phyloP scores from a whole-genome alignment of 352 stramenopile species.

The Aphanomyces astaci region DNA sequence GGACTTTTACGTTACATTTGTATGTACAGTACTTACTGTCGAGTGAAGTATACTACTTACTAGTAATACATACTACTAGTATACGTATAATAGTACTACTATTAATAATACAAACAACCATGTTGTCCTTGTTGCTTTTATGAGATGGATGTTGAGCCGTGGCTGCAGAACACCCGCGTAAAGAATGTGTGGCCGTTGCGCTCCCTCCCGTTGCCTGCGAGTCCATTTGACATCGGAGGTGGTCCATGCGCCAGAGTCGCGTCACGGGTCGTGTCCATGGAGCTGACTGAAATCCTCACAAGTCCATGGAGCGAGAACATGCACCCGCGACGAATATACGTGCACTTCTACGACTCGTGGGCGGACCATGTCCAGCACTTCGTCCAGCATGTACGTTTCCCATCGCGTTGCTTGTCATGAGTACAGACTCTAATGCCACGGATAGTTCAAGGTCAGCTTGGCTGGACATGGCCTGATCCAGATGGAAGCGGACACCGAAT shows the following conservation, averaged over 20 bases:
- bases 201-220: background rate
- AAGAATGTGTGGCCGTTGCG: slow-evolving; percentile 5
- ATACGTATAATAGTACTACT: no score
- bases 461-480: slow-evolving; percentile 6
- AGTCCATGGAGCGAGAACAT: background rate
- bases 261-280: slow-evolving; percentile 1
- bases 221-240: slow-evolving; percentile 14
- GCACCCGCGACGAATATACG: background rate
- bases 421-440: background rate
- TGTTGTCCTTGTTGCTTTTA: no score
- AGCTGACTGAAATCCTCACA: slow-evolving; percentile 1
- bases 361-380: slow-evolving; percentile 8
- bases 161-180: slow-evolving; percentile 10
- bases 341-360: slow-evolving; percentile 21
- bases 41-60: no score
- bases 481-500: background rate
- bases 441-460: slow-evolving; percentile 7
- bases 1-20: no score
- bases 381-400: slow-evolving; percentile 3
- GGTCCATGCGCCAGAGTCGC: slow-evolving; percentile 5
- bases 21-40: no score
- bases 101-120: no score
- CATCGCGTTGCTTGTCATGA: background rate
- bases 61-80: no score
- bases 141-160: background rate